phyloP scores from a whole-genome alignment of 1,139 yeast species.

The Hansenula sp. region DNA sequence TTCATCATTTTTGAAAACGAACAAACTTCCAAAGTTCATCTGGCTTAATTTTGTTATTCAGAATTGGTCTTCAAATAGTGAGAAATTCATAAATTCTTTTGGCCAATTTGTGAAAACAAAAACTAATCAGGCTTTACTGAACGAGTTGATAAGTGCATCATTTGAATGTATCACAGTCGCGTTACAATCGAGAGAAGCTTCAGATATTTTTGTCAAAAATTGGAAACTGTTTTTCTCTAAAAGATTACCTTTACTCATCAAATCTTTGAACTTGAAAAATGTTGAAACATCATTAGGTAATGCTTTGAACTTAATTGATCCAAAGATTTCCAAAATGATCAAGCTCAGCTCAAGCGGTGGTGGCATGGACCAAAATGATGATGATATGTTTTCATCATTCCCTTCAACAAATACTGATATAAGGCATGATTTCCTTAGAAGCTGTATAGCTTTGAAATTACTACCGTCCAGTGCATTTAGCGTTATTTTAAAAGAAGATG shows the following conservation, averaged over 20 bases:
- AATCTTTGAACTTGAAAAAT: constrained; percentile 18
- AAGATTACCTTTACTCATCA: constrained; percentile 19
- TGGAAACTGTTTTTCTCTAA: constrained; percentile 22
- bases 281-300: constrained; percentile 17
- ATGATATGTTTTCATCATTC: constrained; percentile 41
- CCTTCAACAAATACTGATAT: constrained; percentile 46
- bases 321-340: constrained; percentile 19
- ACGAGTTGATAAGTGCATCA: constrained; percentile 18
- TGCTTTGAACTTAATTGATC: constrained; percentile 18
- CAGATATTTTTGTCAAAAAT: constrained; percentile 10
- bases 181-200: constrained; percentile 8
- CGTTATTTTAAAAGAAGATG: constrained; percentile 43
- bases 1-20: constrained; percentile 17
- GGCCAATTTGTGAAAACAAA: constrained; percentile 23
- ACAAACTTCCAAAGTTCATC: constrained; percentile 18
- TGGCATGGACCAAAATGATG: constrained; percentile 14
- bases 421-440: constrained; percentile 53
- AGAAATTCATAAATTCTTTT: constrained; percentile 14
- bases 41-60: constrained; percentile 20
- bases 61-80: constrained; percentile 17
- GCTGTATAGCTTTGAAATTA: constrained; percentile 42
- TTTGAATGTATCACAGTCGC: constrained; percentile 21
- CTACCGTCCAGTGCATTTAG: constrained; percentile 39
- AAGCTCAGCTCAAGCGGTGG: constrained; percentile 11
- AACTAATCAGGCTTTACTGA: constrained; percentile 20